A percentile compares a stretch with the other conserved stretches of the same genome.
phyloP scores from a whole-genome alignment of 73 alveolate species.

The Paramecium caudatum region DNA sequence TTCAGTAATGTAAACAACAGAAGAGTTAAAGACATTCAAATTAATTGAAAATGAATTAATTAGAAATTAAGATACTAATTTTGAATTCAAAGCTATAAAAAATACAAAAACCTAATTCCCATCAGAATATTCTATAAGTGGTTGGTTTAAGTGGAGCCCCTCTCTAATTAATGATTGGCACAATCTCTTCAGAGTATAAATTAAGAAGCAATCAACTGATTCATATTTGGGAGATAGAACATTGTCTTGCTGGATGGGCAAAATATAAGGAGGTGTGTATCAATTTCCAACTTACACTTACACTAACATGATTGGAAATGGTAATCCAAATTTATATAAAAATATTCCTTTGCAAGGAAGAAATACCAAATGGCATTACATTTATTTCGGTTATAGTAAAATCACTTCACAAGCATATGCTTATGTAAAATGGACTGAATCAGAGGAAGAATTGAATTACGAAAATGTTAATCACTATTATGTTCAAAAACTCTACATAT shows the following conservation, averaged over 20 bases:
- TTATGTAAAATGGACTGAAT: conserved; percentile 47
- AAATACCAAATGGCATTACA: conserved; percentile 11
- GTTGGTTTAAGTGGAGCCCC: conserved; percentile 57
- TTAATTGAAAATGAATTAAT: neutral
- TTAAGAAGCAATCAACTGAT: neutral
- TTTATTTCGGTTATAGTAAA: conserved; percentile 52
- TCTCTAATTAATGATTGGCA: conserved; percentile 17
- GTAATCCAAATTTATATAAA: conserved; percentile 61
- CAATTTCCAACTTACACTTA: conserved; percentile 65
- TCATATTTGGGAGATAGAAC: conserved; percentile 61
- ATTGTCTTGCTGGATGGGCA: conserved; percentile 51
- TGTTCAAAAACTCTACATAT: neutral
- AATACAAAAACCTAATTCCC: neutral
- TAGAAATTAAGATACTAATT: neutral
- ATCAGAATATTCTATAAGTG: conserved; percentile 27
- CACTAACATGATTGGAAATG: conserved; percentile 66
- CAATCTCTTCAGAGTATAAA: conserved; percentile 56
- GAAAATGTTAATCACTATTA: conserved; percentile 48
- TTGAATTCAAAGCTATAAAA: neutral
- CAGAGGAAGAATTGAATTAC: neutral
- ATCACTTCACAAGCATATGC: neutral
- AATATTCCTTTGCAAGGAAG: conserved; percentile 43
- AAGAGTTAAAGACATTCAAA: neutral
- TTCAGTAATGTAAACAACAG: neutral
- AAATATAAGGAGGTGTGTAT: conserved; percentile 6